Evolutionary conservation across 1,284 basidiomycete species (phyloP), one percentile per base, ranked within the genome.

Genomic region (Cutaneotrichosporon cutaneum): DNA sequence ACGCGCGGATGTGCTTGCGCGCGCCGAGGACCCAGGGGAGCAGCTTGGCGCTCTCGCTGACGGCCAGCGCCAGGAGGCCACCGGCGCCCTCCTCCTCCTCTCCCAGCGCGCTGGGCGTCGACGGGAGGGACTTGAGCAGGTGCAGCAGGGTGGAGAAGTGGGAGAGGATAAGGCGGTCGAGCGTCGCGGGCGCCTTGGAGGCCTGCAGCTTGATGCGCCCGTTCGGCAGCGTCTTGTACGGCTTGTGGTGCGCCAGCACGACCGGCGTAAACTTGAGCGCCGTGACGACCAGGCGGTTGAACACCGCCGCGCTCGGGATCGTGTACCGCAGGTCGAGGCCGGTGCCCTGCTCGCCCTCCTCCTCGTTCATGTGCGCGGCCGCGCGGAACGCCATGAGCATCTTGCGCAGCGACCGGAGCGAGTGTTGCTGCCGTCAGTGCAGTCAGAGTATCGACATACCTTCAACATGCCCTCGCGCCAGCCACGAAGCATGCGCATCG

Each of bases 381-480:
- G 91, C 87, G 60, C 92, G 85, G 83, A 96, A 96, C 0, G 92
- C 94, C 44, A 93, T 84, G 42, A 97, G 82, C 6, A 96, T 83
- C 72, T 90, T 92, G 63, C 92, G 83, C 47, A 99, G 81, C 0
- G 92, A 88, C 63, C 90, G 86, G 59, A 98, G 77, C 1, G 95
- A 98, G 56, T 87, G 87, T 79, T 92, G 87, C 89, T 95, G 72
- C 2, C 18, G 45, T 58, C 47, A 61, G 61, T 50, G 35, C 18
- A 9, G 16, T 44, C 16, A 24, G 8, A n/a, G n/a, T n/a, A 50
- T 21, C 0, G 2, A 26, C 73, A 64, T 63, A 91, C 92, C 82
- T 94, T 87, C 24, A 99, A 82, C 61, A 98, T 82, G n/a, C 87
- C 87, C 76, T 90, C 90, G 76, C 97, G 93, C 95, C 95, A 98